Evolutionary conservation across 148 eudicot genomes (phyloP), one percentile per base, ranked within the genome.

Genomic region (Arctostaphylos glauca): DNA sequence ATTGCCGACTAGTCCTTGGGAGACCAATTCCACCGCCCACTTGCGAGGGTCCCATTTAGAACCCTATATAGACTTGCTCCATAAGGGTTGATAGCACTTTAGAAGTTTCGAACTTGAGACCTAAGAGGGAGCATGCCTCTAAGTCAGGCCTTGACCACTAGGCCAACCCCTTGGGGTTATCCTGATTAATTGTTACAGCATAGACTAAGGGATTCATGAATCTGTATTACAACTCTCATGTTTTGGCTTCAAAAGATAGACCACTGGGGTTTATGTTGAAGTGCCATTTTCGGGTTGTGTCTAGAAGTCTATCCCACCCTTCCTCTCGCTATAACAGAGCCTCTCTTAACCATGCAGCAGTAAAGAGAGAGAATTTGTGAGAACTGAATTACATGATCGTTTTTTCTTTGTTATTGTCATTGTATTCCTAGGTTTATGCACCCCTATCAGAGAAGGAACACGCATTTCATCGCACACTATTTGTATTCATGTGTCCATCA

Each of bases 401-500:
- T 19, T 38, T 81, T 47, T 12, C 15, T 14, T 54, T 14, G 58
- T 81, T 73, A 8, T 43, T 56, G 21, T 77, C 31, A 6, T 66
- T 81, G 79, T 71, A 4, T 74, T n/a, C 64, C 44, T 83, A 95
- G 97, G 93, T 91, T 72, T 94, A 94, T 86, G 94, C 94, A 81
- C 96, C 95, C 41, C 88, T 92, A 52, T 66, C 87, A 41, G 92
- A 90, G 81, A 90, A 91, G 84, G 91, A 90, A 5, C 84, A 92
- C 47, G 81, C 98, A 71, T 94, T 90, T 84, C 98, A 94, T 79
- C 91, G 98, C 50, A 89, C 91, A 31, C 81, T 95, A 80, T 95
- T 84, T 71, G 89, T 95, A 14, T 95, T 95, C 82, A 92, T 93
- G 94, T 95, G 98, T 85, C 84, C 89, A 47, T 94, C 96, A n/a